Evolutionary conservation across 345 rosid species (phyloP).

Genomic region (Pseudoturritis turrita): DNA sequence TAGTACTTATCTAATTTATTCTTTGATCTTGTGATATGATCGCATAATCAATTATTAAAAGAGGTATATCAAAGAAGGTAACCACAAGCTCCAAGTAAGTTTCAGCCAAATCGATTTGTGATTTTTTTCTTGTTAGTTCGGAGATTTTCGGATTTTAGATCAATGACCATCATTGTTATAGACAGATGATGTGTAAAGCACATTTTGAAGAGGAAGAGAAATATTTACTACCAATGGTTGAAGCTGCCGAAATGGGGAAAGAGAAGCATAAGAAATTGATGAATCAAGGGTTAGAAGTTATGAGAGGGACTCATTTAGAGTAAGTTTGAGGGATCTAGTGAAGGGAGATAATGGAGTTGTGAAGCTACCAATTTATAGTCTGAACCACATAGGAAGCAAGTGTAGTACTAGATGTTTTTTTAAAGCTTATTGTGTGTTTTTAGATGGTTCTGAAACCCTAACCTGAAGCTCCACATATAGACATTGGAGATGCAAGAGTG

Average conservation of each 20-base stretch:
- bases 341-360: too few species aligned
- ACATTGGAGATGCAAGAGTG: too few species aligned
- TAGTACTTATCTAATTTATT: neutral
- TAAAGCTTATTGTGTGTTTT: too few species aligned
- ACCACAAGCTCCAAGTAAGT: conserved; percentile 68
- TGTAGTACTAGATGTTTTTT: too few species aligned
- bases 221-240: conserved; percentile 55
- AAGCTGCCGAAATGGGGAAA: conserved; percentile 53
- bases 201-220: conserved; percentile 68
- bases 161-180: neutral
- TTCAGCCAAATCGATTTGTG: neutral
- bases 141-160: conserved; percentile 28
- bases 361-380: too few species aligned
- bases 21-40: conserved; percentile 23
- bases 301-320: conserved; percentile 62
- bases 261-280: conserved; percentile 41
- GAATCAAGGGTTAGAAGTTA: conserved; percentile 44
- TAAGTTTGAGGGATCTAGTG: too few species aligned
- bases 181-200: conserved; percentile 45
- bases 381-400: too few species aligned
- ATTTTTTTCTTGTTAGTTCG: neutral
- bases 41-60: conserved; percentile 75
- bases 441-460: too few species aligned
- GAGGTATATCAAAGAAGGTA: conserved; percentile 83
- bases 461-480: too few species aligned